phyloP scores from a whole-genome alignment of 2,329 filamentous ascomycete genomes.

The Colletotrichum navitas region DNA sequence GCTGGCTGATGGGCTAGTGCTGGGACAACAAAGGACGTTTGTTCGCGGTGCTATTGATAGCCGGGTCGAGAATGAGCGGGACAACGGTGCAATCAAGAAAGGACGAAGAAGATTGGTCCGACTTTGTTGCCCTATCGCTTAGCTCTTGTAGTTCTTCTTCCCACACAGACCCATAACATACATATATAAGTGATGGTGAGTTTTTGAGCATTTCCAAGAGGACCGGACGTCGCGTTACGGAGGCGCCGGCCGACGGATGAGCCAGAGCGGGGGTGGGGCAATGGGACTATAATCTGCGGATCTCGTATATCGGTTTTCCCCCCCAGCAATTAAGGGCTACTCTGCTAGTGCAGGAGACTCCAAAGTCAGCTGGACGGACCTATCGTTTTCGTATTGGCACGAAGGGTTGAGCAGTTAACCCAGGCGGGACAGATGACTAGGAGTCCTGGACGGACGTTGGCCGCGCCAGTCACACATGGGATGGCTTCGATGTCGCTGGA shows the following conservation, averaged over 20 bases:
- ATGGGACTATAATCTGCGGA: conserved; percentile 5
- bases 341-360: neutral
- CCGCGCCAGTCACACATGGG: conserved; percentile 16
- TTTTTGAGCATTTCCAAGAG: neutral
- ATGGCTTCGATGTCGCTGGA: neutral
- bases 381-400: neutral
- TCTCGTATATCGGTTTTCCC: conserved; percentile 15
- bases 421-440: conserved; percentile 7
- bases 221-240: neutral
- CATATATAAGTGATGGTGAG: neutral
- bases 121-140: neutral
- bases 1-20: neutral
- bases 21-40: neutral
- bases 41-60: conserved; percentile 11
- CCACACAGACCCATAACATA: neutral
- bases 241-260: conserved; percentile 6
- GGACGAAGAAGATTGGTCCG: neutral
- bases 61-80: neutral
- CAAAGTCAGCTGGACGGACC: neutral
- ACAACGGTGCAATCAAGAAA: neutral
- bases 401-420: neutral
- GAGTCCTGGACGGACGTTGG: conserved; percentile 24
- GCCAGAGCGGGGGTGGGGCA: neutral
- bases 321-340: neutral
- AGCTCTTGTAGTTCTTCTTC: neutral